phyloP scores from a whole-genome alignment of 495 filamentous ascomycete genomes.

The Penicillium macrosclerotiorum region DNA sequence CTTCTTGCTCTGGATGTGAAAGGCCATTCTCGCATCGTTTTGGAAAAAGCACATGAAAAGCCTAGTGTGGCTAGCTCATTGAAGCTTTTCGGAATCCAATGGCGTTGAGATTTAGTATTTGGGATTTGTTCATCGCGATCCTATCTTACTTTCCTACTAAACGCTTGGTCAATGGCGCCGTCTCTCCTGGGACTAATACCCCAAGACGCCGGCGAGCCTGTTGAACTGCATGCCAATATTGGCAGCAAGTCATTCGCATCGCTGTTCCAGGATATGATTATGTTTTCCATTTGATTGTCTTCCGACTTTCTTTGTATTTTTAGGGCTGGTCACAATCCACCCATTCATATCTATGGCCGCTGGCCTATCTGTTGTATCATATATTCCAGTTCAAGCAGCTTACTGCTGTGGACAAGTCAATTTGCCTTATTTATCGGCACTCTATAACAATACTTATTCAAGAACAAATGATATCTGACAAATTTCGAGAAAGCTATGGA shows the following conservation, averaged over 20 bases:
- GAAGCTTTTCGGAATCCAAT: slow-evolving; percentile 53
- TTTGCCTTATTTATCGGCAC: no score
- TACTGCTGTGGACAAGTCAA: no score
- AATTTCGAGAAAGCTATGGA: slow-evolving; percentile 17
- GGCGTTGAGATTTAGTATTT: slow-evolving; percentile 39
- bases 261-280: background rate
- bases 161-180: background rate
- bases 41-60: slow-evolving; percentile 45
- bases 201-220: background rate
- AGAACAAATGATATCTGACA: slow-evolving; percentile 8
- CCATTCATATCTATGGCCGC: background rate
- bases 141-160: background rate
- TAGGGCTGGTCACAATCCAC: background rate
- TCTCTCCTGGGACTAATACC: background rate
- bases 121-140: background rate
- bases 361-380: slow-evolving; percentile 4
- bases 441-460: no score
- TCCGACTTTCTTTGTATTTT: background rate
- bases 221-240: background rate
- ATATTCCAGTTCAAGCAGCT: background rate
- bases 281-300: background rate
- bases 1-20: slow-evolving; percentile 78
- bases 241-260: background rate
- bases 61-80: slow-evolving; percentile 38
- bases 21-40: slow-evolving; percentile 50